phyloP scores from a whole-genome alignment of 2,329 filamentous ascomycete genomes.

The Phyllachora maydis region DNA sequence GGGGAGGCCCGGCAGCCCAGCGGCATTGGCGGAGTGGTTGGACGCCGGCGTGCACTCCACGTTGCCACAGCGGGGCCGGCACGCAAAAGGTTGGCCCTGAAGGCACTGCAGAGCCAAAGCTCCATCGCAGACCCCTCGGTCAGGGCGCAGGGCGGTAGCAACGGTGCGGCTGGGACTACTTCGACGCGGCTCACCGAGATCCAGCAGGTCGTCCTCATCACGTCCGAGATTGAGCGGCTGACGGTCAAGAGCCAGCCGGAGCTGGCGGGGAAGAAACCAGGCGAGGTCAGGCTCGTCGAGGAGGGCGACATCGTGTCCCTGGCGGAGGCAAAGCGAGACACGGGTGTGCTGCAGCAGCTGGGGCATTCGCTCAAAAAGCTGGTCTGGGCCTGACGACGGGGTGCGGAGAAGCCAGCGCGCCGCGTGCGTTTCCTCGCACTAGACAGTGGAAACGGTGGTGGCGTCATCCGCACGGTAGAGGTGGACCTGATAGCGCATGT shows the following conservation, averaged over 20 bases:
- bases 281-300: constrained; percentile 24
- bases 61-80: constrained; percentile 10
- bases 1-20: constrained; percentile 3
- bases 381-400: constrained; percentile 63
- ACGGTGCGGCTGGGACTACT: neutral
- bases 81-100: constrained; percentile 30
- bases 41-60: too few relatives aligned
- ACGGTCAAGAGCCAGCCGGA: constrained; percentile 26
- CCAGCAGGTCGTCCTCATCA: constrained; percentile 41
- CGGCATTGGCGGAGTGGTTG: too few relatives aligned
- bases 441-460: too few relatives aligned
- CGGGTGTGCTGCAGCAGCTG: constrained; percentile 67
- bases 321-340: constrained; percentile 69
- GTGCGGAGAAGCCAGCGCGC: constrained; percentile 5
- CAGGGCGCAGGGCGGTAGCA: constrained; percentile 1
- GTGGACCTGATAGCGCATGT: constrained; percentile 91
- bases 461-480: constrained; percentile 32
- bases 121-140: constrained; percentile 26
- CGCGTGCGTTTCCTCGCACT: too few relatives aligned
- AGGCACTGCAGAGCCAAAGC: constrained; percentile 31
- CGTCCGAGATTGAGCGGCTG: constrained; percentile 55
- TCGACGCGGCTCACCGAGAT: constrained; percentile 21
- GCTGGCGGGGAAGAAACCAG: constrained; percentile 15
- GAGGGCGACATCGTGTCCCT: constrained; percentile 60
- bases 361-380: constrained; percentile 85